Evolutionary conservation across 352 stramenopile species (phyloP), one percentile per base, ranked within the genome.

Genomic region (Plasmopara halstedii): DNA sequence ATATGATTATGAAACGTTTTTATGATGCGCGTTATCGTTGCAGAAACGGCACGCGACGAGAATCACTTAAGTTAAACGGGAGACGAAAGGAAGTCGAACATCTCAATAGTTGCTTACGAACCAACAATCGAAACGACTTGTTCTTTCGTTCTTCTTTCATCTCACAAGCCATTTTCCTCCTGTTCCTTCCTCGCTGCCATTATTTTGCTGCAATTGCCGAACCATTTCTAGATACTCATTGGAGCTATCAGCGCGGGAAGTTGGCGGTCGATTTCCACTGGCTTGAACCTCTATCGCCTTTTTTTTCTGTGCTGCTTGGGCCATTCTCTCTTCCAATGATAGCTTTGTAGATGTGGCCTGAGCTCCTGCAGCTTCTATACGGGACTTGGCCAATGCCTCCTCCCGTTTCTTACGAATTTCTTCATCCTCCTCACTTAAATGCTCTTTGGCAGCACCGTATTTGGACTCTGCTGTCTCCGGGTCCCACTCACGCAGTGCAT

Each of bases 161-260:
- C 76, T 67, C 42, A 88, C 76, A 14, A 88, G 73, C 76, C 76
- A 88, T 43, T 88, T 88, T 27, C 59, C 61, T 1, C 73, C 73
- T 31, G 51, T 52, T 13, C 51, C 50, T 25, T 82, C 73, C 17
- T 62, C 74, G 14, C 68, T 55, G n/a, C 72, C 51, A 45, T 85
- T 65, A 14, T 73, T 59, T 21, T 77, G 56, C 53, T 88, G 64
- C 46, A 85, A 47, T 48, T 85, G 62, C 22, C 71, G 73, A 33
- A 88, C 76, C 38, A 88, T 64, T 31, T 58, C 43, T 38, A 88
- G 32, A 45, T 88, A 88, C 42, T 67, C 70, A n/a, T 53, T 83
- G 32, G 64, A 69, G 36, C 39, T 50, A 18, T 56, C 48, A 21
- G 8, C 34, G 39, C 10, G 55, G n/a, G 22, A 51, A 36, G n/a